Evolutionary conservation across 2,329 filamentous ascomycete genomes (phyloP), one percentile per base, ranked within the genome.

Genomic region (Aspergillus brunneoviolaceus): DNA sequence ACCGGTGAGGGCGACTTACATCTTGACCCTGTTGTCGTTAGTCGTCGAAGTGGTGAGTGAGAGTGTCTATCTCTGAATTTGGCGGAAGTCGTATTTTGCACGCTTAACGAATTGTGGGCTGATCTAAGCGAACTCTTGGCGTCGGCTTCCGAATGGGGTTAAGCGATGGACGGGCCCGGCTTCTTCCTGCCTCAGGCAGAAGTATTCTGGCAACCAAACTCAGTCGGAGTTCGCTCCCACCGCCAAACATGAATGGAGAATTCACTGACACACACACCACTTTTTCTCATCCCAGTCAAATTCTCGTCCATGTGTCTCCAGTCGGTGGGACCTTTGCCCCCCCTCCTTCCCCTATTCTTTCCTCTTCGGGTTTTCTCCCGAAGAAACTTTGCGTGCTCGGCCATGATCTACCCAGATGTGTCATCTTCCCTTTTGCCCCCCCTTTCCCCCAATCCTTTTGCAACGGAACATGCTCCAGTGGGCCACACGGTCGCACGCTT

Each of bases 1-100:
- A 49, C n/a, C 49, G 55, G 61, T 31, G 53, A 53, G 51, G 48
- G 51, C 21, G n/a, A 78, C 77, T 77, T 67, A 79, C 77, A 79
- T 79, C 76, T 77, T 79, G 77, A 76, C 74, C 77, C 76, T 78
- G 76, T 75, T 76, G 74, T 77, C 74, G 76, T 79, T 78, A 78
- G 76, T 78, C 72, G 75, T 76, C 74, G 75, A 73, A 72, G 74
- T 76, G 72, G 70, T 77, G 71, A 70, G 70, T 76, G 72, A 70
- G 72, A 74, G 67, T 71, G 71, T 73, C 72, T 72, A 73, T 76
- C 68, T 68, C 70, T 69, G 72, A 71, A 72, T 70, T 69, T 71
- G 67, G 63, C 63, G 69, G 63, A 66, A 66, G 65, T 69, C 66
- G 67, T 70, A 73, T 77, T 77, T 76, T 75, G 71, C 74, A 70